Evolutionary conservation across 1,284 basidiomycete genomes (phyloP).

Genomic region (Cutaneotrichosporon sp.): DNA sequence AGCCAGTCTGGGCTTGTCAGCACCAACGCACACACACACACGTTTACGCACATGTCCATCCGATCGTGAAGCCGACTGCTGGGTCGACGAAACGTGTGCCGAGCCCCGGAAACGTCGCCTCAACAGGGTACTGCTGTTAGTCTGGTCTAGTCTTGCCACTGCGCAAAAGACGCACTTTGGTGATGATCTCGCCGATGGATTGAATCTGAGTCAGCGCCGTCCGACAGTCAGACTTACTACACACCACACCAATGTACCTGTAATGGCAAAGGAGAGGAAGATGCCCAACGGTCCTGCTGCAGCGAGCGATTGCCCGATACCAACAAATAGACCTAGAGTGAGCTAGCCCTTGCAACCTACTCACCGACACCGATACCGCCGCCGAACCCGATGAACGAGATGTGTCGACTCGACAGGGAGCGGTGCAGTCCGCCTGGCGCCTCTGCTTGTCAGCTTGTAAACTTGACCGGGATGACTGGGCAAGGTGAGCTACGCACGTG

Average conservation of each 20-base stretch:
- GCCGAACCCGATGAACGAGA: conserved; percentile 20
- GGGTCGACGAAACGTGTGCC: conserved; percentile 23
- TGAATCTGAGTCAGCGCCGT: conserved; percentile 12
- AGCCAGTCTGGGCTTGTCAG: conserved; percentile 11
- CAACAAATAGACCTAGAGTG: conserved; percentile 16
- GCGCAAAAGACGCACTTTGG: conserved; percentile 4
- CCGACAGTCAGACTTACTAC: conserved; percentile 3
- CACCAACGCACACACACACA: background rate
- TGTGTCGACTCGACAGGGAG: background rate
- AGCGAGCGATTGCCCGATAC: conserved; percentile 18
- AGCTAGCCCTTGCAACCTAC: background rate
- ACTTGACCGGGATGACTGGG: too few species aligned
- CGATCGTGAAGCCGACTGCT: conserved; percentile 22
- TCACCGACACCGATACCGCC: conserved; percentile 17
- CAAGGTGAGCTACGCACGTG: background rate
- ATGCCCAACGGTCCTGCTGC: conserved; percentile 16
- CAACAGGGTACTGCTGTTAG: conserved; percentile 20
- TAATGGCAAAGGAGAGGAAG: conserved; percentile 20
- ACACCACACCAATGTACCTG: conserved; percentile 20
- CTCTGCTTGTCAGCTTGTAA: background rate
- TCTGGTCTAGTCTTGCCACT: too few species aligned
- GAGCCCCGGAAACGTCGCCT: conserved; percentile 20
- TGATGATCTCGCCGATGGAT: conserved; percentile 21
- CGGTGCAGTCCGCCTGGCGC: background rate
- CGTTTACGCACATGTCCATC: conserved; percentile 17